Base-by-base conservation (phyloP, 768 basidiomycete genomes). In the Tephrocybe sp. region DNA sequence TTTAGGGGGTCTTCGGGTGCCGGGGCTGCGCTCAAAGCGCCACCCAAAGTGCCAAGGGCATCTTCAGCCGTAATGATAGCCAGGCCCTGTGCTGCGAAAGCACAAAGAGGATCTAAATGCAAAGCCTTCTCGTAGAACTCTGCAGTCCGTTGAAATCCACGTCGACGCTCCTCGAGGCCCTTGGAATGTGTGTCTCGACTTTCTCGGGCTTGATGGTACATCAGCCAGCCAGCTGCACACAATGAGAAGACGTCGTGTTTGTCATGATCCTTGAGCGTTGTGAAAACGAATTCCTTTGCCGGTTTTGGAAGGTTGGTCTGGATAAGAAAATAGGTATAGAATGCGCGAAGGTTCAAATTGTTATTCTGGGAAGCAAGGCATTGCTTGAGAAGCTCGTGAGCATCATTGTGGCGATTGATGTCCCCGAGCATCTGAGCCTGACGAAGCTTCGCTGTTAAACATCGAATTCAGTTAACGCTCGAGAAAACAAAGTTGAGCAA, bases 31-130 rank as follows among this genome's bases (percentile, higher is more conserved):
- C 75, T 69, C 3, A 78, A 58, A 4, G 73, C 73, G 26, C 84
- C 84, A 11, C 79, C 79, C 46, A 86, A 62, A 11, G 78, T 76
- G 2, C 90, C 89, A 9, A 98, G 69, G 0, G 87, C 86, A 65
- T 96, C 93, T 64, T 99, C 97, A 0, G 94, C 96, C 2, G 92
- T 84, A 4, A 90, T 84, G 55, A 98, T 98, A 1, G 95, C 97
- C 7, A 99, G 75, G 2, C 96, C 96, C 64, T 97, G 93, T 5
- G 96, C 97, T 3, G 95, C 97, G 52, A 93, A 84, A 1, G 92
- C 92, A 66, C 93, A 97, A 22, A 79, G 71, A 0, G 91, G 85
- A 62, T 98, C 93, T 5, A 92, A 59, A 40, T 82, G 80, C 27
- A 99, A 69, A 0, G 95, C 96, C 64, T 92, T 93, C 63, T 95